Evolutionary conservation across 139 green algal species (phyloP), one percentile per base, ranked within the genome.

Genomic region (Monoraphidium neglectum): DNA sequence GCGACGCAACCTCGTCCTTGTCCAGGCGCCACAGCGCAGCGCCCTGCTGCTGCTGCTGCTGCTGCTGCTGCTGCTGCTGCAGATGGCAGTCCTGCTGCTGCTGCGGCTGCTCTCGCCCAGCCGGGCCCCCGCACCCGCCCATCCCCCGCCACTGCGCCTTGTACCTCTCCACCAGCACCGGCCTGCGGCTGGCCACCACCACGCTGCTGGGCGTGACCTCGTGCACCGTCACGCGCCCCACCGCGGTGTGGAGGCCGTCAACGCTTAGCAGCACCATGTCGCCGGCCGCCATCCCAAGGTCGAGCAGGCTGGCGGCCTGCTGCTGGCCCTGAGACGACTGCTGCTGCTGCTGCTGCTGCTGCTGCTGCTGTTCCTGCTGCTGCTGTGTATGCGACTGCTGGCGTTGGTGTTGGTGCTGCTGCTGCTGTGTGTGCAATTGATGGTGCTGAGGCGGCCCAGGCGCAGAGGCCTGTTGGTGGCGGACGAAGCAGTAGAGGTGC

Each of bases 21-120:
- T 97, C 93, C 3, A 97, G 53, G 13, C 93, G 87, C 93, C 93
- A 97, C 4, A n/a, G 68, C 18, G 67, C 59, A 49, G 21, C n/a
- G 18, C 37, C 12, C 33, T 46, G 33, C 60, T 35, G 36, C 35
- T 16, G 43, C 54, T 32, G 46, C 60, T 54, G 43, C 51, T 43
- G 40, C 35, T 35, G 47, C 73, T 72, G 65, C 51, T 69, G 1
- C 5, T 72, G 61, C 1, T 59, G 37, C 26, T 68, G 5, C 56
- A 63, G n/a, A n/a, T n/a, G n/a, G n/a, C n/a, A n/a, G n/a, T 2
- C 6, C 63, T 62, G 68, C 46, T 62, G 46, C 40, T 73, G 68
- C 36, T 57, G 54, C 70, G 57, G 70, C 54, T 47, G 56, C 57
- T 60, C n/a, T n/a, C n/a, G n/a, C n/a, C n/a, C n/a, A n/a, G n/a